A percentile compares a stretch with the other conserved stretches of the same genome.
Evolutionary conservation across 208 protist genomes (phyloP).

Genomic region (Herpetomonas muscarum): DNA sequence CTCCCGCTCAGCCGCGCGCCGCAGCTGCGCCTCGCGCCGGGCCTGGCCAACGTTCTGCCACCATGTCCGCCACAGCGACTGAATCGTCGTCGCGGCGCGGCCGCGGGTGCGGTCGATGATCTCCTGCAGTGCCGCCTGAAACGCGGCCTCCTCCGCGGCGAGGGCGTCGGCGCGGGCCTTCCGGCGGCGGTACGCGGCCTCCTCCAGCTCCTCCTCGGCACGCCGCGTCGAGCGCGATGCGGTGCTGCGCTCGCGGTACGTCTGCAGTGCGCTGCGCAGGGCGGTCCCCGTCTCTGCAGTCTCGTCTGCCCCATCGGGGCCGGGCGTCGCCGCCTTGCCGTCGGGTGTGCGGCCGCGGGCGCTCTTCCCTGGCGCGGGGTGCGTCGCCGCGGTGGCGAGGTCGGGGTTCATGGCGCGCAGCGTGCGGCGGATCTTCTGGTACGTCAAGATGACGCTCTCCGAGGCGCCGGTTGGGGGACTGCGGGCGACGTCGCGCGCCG

Average conservation of each 20-base stretch:
- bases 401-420: background rate
- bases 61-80: slow-evolving; percentile 61
- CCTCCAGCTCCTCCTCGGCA: slow-evolving; percentile 10
- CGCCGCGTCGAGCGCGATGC: background rate
- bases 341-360: too few species aligned
- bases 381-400: background rate
- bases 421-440: slow-evolving; percentile 9
- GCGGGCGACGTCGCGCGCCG: background rate
- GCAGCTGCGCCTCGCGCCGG: slow-evolving; percentile 35
- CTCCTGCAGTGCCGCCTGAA: slow-evolving; percentile 16
- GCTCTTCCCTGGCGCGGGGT: too few species aligned
- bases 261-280: too few species aligned
- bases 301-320: too few species aligned
- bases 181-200: slow-evolving; percentile 13
- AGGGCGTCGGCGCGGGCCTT: slow-evolving; percentile 3
- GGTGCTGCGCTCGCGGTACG: background rate
- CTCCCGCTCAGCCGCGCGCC: slow-evolving; percentile 43
- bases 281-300: too few species aligned
- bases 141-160: slow-evolving; percentile 9
- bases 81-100: slow-evolving; percentile 44
- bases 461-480: background rate
- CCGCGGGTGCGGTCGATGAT: slow-evolving; percentile 34
- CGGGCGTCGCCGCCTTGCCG: too few species aligned
- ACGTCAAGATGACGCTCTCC: slow-evolving; percentile 5
- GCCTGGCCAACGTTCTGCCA: slow-evolving; percentile 49